phyloP scores from a whole-genome alignment of 2,329 filamentous ascomycete species.

The Exserohilum rostratum region DNA sequence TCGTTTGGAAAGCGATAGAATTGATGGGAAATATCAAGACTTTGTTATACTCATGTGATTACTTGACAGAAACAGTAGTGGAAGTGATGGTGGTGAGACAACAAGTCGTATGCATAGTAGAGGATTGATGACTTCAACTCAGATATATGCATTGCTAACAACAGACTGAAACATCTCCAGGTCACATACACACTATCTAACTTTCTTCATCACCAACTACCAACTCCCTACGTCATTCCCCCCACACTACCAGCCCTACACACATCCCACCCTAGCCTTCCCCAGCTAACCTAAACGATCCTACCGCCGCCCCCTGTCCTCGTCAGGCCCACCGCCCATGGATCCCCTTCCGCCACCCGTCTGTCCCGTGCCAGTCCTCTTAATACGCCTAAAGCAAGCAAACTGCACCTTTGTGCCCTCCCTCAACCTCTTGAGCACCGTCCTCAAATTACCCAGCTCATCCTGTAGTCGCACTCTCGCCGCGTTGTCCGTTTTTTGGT shows the following conservation, averaged over 20 bases:
- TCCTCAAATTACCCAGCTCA: constrained; percentile 88
- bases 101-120: neutral
- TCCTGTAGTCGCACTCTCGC: constrained; percentile 79
- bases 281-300: neutral
- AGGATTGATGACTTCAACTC: neutral
- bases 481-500: constrained; percentile 86
- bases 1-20: constrained; percentile 16
- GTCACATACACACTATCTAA: neutral
- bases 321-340: constrained; percentile 4
- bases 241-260: neutral
- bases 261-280: neutral
- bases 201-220: too few relatives aligned
- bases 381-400: constrained; percentile 42
- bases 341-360: neutral
- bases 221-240: too few relatives aligned
- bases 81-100: neutral
- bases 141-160: neutral
- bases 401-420: constrained; percentile 48
- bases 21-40: neutral
- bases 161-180: neutral
- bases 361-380: constrained; percentile 17
- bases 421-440: constrained; percentile 71
- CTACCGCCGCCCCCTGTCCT: constrained; percentile 11
- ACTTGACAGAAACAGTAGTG: neutral
- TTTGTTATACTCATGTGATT: neutral